Evolutionary conservation across 345 rosid species (phyloP), one percentile per base, ranked within the genome.

Genomic region (Salix brachista): DNA sequence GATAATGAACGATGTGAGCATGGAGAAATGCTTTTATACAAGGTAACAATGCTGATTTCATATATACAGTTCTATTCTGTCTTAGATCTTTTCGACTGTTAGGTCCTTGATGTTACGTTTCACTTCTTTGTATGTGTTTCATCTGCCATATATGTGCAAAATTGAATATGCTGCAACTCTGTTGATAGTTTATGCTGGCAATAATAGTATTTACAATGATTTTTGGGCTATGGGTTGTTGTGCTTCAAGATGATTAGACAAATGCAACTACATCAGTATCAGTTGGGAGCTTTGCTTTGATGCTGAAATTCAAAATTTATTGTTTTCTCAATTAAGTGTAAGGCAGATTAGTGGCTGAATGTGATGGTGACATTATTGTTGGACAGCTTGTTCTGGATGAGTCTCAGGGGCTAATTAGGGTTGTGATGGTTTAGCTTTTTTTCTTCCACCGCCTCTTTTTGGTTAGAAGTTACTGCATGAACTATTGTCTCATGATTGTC

Each of bases 1-100:
- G 99, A 94, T 69, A 92, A 91, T 86, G 99, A 94, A 85, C 92
- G 92, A 18, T 86, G 90, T 79, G 99, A 96, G 79, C 98, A 94
- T 84, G 92, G 97, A 62, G 99, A 96, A 88, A 93, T 96, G 99
- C 95, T 94, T 80, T 81, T 94, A 61, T 96, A 96, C 80, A 96
- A 96, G 99, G 99, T 96, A 87, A 68, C 48, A 16, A 13, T 28
- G 5, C 65, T 58, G 18, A 26, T 69, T 61, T 60, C 12, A 10
- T 23, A 65, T 18, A n/a, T 34, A 23, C 67, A 23, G 58, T 41
- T 36, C 50, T 32, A 4, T 36, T 34, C 34, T 6, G 5, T n/a
- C 16, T 2, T 46, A 2, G 9, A 30, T 66, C 60, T 69, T 78
- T 37, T 37, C 25, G 39, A 10, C 41, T 65, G 54, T 36, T 37